Percentiles rank a stretch among this genome's conserved stretches.
These are phyloP conservation scores for Penicillium sp. DNA, from an alignment of 2,329 filamentous ascomycete species.

Conservation along the genomic window DNA sequence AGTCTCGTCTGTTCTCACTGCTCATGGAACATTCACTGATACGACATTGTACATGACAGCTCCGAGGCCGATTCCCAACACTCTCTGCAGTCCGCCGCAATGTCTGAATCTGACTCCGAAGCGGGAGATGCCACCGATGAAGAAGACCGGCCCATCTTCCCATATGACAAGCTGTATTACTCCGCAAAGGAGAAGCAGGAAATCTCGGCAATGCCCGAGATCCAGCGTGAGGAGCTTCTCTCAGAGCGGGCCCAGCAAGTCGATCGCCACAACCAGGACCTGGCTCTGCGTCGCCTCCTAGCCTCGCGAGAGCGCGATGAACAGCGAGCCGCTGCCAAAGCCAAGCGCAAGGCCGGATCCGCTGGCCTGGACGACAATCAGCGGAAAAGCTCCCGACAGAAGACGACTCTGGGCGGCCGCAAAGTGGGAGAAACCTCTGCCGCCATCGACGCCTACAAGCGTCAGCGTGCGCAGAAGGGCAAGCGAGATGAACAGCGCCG, in stretches of 20 bases:
- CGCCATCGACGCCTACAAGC: slow-evolving; percentile 70
- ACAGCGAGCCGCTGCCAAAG: slow-evolving; percentile 51
- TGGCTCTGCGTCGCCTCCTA: slow-evolving; percentile 75
- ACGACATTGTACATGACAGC: slow-evolving; percentile 42
- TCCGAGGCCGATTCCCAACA: slow-evolving; percentile 67
- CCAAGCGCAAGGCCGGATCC: slow-evolving; percentile 72
- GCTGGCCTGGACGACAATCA: slow-evolving; percentile 76
- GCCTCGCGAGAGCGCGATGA: slow-evolving; percentile 64
- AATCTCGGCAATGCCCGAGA: slow-evolving; percentile 83
- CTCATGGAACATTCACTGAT: slow-evolving; percentile 12
- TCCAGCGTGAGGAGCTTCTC: slow-evolving; percentile 85
- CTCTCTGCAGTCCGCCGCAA: slow-evolving; percentile 77
- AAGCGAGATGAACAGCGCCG: slow-evolving; percentile 49
- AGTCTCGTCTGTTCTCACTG: slow-evolving; percentile 42
- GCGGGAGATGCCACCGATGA: slow-evolving; percentile 56
- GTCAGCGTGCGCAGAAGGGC: slow-evolving; percentile 59
- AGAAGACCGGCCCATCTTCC: slow-evolving; percentile 60
- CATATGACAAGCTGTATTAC: slow-evolving; percentile 82
- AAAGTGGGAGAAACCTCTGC: slow-evolving; percentile 67
- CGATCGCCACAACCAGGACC: slow-evolving; percentile 77
- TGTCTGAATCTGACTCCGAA: slow-evolving; percentile 88
- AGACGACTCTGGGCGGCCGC: slow-evolving; percentile 64
- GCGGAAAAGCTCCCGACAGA: slow-evolving; percentile 70
- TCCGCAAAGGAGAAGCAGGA: slow-evolving; percentile 70
- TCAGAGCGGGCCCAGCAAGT: slow-evolving; percentile 83